These are phyloP conservation scores for Gautieria morchelliformis DNA, from an alignment of 768 basidiomycete species.

Conservation along the genomic window DNA sequence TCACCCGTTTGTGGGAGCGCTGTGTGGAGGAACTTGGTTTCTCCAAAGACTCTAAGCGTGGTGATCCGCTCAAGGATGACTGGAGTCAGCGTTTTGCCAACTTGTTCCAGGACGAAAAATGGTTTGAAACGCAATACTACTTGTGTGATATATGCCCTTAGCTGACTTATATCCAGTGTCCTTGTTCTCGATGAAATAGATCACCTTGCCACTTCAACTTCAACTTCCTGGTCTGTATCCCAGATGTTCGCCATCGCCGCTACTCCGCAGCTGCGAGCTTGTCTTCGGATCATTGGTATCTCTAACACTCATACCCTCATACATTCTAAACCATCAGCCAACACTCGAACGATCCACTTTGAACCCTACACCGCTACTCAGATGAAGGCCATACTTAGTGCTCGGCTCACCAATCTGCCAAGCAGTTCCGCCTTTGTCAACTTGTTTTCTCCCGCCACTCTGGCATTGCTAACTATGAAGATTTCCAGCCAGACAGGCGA, in stretches of 20 bases:
- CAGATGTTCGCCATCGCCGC: slow-evolving; percentile 59
- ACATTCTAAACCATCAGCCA: slow-evolving; percentile 28
- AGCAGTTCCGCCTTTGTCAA: slow-evolving; percentile 28
- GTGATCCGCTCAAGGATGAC: slow-evolving; percentile 15
- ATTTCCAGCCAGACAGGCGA: slow-evolving; percentile 77
- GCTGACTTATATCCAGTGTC: slow-evolving; percentile 33
- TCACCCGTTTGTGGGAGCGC: slow-evolving; percentile 65
- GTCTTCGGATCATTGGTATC: slow-evolving; percentile 69
- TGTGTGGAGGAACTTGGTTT: slow-evolving; percentile 47
- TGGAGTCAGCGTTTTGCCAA: slow-evolving; percentile 2
- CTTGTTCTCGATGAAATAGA: slow-evolving; percentile 84
- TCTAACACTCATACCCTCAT: slow-evolving; percentile 85
- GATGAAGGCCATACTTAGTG: slow-evolving; percentile 56
- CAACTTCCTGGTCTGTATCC: slow-evolving; percentile 39
- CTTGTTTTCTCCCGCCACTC: slow-evolving; percentile 53
- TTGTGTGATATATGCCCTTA: not conserved
- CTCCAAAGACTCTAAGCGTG: slow-evolving; percentile 25
- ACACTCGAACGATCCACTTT: slow-evolving; percentile 65
- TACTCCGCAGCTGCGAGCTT: slow-evolving; percentile 33
- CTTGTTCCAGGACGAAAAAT: slow-evolving; percentile 1
- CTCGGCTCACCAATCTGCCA: slow-evolving; percentile 49
- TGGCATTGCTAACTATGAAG: slow-evolving; percentile 70
- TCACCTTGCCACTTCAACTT: slow-evolving; percentile 49
- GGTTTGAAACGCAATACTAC: not conserved
- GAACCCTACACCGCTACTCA: slow-evolving; percentile 68